These are phyloP conservation scores for Metschnikowia chrysomelidarum DNA, from an alignment of 805 yeast species.

Conservation along the genomic window DNA sequence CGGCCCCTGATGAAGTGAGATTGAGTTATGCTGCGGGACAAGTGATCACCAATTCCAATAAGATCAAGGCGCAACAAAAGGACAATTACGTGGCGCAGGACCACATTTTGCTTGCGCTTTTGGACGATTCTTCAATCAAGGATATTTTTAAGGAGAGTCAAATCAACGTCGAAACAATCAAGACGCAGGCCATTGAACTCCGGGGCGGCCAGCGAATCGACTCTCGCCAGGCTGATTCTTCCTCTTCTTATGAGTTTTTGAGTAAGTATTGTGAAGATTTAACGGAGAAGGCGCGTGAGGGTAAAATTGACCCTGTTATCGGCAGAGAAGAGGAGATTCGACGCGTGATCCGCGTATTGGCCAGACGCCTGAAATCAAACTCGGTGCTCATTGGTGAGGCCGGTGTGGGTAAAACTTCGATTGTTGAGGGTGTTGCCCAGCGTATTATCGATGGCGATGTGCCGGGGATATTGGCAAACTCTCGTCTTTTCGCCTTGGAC, in stretches of 20 bases:
- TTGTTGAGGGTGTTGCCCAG: slow-evolving; percentile 98
- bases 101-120: slow-evolving; percentile 79
- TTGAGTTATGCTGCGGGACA: slow-evolving; percentile 77
- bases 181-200: slow-evolving; percentile 71
- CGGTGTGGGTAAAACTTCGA: slow-evolving; percentile 98
- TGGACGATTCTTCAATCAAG: slow-evolving; percentile 74
- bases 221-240: slow-evolving; percentile 90
- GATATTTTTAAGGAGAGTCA: slow-evolving; percentile 68
- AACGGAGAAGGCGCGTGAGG: slow-evolving; percentile 90
- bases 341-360: slow-evolving; percentile 88
- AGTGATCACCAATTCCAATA: slow-evolving; percentile 69
- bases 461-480: slow-evolving; percentile 78
- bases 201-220: slow-evolving; percentile 93
- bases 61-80: slow-evolving; percentile 82
- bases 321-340: slow-evolving; percentile 99
- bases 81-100: slow-evolving; percentile 93
- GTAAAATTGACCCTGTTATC: slow-evolving; percentile 95
- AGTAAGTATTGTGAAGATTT: slow-evolving; percentile 89
- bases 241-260: slow-evolving; percentile 78
- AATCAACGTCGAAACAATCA: slow-evolving; percentile 67
- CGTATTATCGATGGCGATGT: slow-evolving; percentile 94
- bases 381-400: slow-evolving; percentile 98
- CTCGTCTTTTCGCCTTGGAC: slow-evolving; percentile 84
- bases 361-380: slow-evolving; percentile 96
- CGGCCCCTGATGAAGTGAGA: slow-evolving; percentile 80